These are phyloP conservation scores for Fusarium continuum DNA, from an alignment of 2,329 filamentous ascomycete species.

Conservation along the genomic window DNA sequence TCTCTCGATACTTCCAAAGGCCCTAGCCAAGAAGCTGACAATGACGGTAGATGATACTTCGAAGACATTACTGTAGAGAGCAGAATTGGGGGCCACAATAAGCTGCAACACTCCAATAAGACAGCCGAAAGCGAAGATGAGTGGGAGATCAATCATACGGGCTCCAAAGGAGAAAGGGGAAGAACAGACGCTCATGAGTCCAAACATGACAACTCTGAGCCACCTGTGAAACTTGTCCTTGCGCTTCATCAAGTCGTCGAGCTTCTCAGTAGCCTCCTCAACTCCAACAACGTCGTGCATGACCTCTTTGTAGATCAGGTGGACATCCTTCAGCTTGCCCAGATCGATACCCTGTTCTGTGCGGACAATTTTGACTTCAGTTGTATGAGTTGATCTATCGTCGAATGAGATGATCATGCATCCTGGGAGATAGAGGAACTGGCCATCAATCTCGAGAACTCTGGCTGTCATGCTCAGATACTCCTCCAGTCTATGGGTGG, in stretches of 20 bases:
- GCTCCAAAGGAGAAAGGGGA: slow-evolving; percentile 80
- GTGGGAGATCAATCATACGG: slow-evolving; percentile 75
- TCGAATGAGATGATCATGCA: slow-evolving; percentile 95
- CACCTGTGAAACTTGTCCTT: slow-evolving; percentile 63
- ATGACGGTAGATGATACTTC: slow-evolving; percentile 70
- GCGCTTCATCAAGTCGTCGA: slow-evolving; percentile 64
- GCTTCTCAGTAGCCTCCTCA: slow-evolving; percentile 63
- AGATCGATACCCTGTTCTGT: slow-evolving; percentile 67
- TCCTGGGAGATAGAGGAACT: slow-evolving; percentile 88
- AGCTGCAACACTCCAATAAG: slow-evolving; percentile 76
- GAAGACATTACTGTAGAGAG: slow-evolving; percentile 73
- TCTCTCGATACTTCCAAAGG: slow-evolving; percentile 66
- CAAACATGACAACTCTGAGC: slow-evolving; percentile 71
- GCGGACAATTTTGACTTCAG: slow-evolving; percentile 72
- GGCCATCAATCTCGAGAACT: slow-evolving; percentile 84
- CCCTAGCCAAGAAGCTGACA: slow-evolving; percentile 69
- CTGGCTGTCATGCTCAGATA: slow-evolving; percentile 87
- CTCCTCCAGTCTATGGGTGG: slow-evolving; percentile 88
- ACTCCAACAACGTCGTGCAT: slow-evolving; percentile 68
- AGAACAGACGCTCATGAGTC: slow-evolving; percentile 75
- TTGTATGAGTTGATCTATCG: slow-evolving; percentile 71
- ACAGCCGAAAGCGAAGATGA: slow-evolving; percentile 75
- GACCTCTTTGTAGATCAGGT: slow-evolving; percentile 71
- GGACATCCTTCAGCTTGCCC: slow-evolving; percentile 68
- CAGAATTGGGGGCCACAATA: slow-evolving; percentile 73